Base-by-base conservation (phyloP, 352 stramenopile genomes). In the Pythium pyrilobum region DNA sequence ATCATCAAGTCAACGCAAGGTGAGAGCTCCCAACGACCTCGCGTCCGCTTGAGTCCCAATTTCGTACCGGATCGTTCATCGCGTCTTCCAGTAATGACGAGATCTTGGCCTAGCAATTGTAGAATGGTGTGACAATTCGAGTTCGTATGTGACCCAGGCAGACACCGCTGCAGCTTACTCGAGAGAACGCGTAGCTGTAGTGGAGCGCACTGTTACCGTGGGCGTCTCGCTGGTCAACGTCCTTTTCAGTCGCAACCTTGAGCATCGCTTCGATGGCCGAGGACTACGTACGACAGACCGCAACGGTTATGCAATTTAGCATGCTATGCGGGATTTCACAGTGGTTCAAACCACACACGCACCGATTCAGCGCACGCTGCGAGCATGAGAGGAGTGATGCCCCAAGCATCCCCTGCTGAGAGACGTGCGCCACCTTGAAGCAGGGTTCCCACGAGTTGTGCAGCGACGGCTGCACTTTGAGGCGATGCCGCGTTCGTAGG, bases 141-240 rank as follows among this genome's bases (percentile, higher is more conserved):
- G 36, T 41, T 24, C 28, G 38, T n/a, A 29, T 9, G 18, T 25
- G 16, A 42, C 18, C 4, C 16, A 5, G 7, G 34, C 5, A 40
- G 10, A 15, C 16, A 20, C 7, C 7, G 20, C 6, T 21, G 13
- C 12, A 37, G 25, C 24, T 27, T 59, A 83, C 74, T 39, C 71
- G 66, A 45, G 63, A 69, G 50, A 85, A 89, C 4, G 76, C 79
- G 66, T 89, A 89, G 48, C 69, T 74, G 51, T 89, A 87, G 49
- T 89, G 79, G 2, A 89, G 51, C 12, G 72, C 68, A 7, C 62
- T 72, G 39, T 84, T 89, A 6, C 72, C 76, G 15, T 71, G 32
- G 4, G 24, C 25, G 45, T 89, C 76, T 11, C n/a, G n/a, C 15
- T 36, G 16, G 21, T 42, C 42, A 5, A 86, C 48, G 12, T 67